Conservation (phyloP, 768 basidiomycete species). For the Cubamyces lactineus region DNA sequence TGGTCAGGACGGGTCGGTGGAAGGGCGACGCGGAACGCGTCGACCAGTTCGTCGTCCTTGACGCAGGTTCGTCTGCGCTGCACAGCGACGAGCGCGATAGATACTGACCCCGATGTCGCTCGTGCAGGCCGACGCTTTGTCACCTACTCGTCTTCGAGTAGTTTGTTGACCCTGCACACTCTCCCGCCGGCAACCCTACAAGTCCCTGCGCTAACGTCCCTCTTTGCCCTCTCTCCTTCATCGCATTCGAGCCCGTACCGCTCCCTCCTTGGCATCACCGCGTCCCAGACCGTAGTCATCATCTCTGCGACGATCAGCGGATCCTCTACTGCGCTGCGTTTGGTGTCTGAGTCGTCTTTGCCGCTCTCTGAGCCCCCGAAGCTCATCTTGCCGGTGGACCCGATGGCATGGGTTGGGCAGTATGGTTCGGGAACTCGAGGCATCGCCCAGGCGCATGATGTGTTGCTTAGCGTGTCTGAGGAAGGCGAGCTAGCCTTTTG, state of each 20-base stretch:
- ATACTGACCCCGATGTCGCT: neutral
- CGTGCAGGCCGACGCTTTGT: constrained; percentile 54
- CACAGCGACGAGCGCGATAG: too few relatives aligned
- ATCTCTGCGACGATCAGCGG: constrained; percentile 44
- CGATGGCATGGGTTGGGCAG: constrained; percentile 75
- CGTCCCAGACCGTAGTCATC: constrained; percentile 60
- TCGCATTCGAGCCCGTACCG: constrained; percentile 41
- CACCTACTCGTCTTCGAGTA: constrained; percentile 56
- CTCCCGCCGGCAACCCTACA: constrained; percentile 44
- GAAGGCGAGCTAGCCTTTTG: constrained; percentile 87
- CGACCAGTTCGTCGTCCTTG: constrained; percentile 72
- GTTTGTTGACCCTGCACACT: constrained; percentile 57
- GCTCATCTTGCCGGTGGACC: constrained; percentile 76
- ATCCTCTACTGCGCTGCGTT: constrained; percentile 39
- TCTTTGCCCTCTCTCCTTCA: constrained; percentile 56
- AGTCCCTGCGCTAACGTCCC: constrained; percentile 55
- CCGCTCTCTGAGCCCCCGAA: constrained; percentile 51
- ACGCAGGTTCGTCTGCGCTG: constrained; percentile 50
- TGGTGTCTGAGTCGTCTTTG: constrained; percentile 54
- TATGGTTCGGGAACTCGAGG: constrained; percentile 20
- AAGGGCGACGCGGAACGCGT: constrained; percentile 36
- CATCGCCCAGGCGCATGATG: constrained; percentile 53
- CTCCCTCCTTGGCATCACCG: constrained; percentile 67
- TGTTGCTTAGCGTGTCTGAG: constrained; percentile 76
- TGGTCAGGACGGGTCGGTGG: constrained; percentile 58